Percentiles rank a stretch among this genome's conserved stretches.
Conservation (phyloP, 495 filamentous ascomycete genomes). For the Hypoxylon subgilvum region DNA sequence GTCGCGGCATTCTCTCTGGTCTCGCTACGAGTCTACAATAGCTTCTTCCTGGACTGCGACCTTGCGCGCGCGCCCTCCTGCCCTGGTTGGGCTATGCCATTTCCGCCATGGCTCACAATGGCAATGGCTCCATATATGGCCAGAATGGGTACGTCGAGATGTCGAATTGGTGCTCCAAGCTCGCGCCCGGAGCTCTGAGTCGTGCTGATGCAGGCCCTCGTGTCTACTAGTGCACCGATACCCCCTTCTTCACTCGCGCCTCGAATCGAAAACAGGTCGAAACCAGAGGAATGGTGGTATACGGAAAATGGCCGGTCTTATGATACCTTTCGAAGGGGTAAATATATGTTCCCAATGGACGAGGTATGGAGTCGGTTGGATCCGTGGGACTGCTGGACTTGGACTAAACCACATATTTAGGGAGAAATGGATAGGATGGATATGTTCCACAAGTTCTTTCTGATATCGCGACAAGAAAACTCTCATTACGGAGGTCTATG, state of each 20-base stretch:
- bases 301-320: constrained; percentile 64
- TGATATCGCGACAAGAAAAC: constrained; percentile 66
- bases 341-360: constrained; percentile 68
- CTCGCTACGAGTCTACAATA: neutral
- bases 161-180: constrained; percentile 5
- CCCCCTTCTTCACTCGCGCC: constrained; percentile 19
- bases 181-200: constrained; percentile 24
- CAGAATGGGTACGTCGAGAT: constrained; percentile 31
- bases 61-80: constrained; percentile 23
- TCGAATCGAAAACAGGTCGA: constrained; percentile 40
- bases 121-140: constrained; percentile 33
- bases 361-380: constrained; percentile 51
- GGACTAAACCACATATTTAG: constrained; percentile 46
- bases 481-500: constrained; percentile 45
- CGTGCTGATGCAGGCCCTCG: constrained; percentile 11
- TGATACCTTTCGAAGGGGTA: constrained; percentile 61
- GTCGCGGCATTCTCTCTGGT: constrained; percentile 20
- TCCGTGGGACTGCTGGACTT: neutral
- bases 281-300: constrained; percentile 46
- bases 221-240: constrained; percentile 10
- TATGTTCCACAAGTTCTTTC: constrained; percentile 76
- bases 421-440: constrained; percentile 77
- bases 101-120: constrained; percentile 38
- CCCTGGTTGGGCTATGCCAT: constrained; percentile 28
- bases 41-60: constrained; percentile 9